These are phyloP conservation scores for Hyaloperonospora brassicae DNA, from an alignment of 352 stramenopile species.

Conservation along the genomic window DNA sequence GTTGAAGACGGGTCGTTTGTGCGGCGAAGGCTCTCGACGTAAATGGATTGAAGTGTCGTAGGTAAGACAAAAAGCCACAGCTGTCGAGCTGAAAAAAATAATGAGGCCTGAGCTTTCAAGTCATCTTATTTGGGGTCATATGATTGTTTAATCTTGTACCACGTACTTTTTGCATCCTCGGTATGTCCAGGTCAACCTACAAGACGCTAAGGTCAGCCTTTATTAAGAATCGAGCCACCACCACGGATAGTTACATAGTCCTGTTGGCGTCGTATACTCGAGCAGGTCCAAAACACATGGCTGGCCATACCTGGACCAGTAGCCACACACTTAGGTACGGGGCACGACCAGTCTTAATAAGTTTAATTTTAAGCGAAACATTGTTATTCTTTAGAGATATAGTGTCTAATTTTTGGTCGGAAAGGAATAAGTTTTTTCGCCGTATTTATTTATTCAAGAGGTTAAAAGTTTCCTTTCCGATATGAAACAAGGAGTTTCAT, in stretches of 20 bases:
- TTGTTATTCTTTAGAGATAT: conserved; percentile 1
- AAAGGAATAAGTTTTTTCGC: not conserved
- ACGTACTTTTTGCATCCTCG: not conserved
- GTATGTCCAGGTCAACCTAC: not conserved
- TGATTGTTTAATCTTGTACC: not conserved
- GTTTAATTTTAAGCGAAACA: not conserved
- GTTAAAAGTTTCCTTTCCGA: no score
- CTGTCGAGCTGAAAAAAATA: not conserved
- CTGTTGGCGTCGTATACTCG: not conserved
- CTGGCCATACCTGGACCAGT: no score
- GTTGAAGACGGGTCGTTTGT: no score
- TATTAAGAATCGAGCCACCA: no score
- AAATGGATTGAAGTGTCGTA: no score
- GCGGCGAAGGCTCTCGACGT: no score
- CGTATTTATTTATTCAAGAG: not conserved
- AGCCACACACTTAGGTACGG: not conserved
- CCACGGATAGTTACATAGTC: not conserved
- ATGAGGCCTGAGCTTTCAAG: not conserved
- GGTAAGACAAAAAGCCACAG: no score
- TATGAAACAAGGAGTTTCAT: not conserved
- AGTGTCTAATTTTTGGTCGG: not conserved
- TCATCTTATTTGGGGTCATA: not conserved
- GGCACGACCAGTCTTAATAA: not conserved
- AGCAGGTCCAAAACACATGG: no score
- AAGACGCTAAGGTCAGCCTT: no score